Conservation (phyloP, 768 basidiomycete species). For the Omphalotus guepiniiformis region DNA sequence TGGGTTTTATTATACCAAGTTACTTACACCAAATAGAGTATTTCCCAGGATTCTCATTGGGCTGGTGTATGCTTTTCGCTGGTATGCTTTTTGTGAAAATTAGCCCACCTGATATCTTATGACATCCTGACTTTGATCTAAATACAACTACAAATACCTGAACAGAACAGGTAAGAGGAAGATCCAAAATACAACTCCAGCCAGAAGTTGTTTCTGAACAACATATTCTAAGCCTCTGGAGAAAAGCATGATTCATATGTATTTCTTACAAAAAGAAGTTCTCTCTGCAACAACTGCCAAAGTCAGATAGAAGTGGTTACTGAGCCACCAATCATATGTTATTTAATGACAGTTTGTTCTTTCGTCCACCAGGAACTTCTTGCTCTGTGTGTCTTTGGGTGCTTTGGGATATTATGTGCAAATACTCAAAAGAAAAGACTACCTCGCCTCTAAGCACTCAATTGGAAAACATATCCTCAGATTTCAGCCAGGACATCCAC, state of each 20-base stretch:
- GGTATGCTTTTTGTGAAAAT: slow-evolving; percentile 20
- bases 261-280: too few relatives aligned
- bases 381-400: not conserved
- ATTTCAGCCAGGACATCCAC: slow-evolving; percentile 11
- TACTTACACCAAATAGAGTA: slow-evolving; percentile 7
- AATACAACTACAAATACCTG: not conserved
- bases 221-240: not conserved
- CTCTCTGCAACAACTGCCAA: too few relatives aligned
- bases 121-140: slow-evolving; percentile 18
- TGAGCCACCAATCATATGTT: not conserved
- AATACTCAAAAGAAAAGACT: not conserved
- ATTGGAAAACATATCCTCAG: slow-evolving; percentile 5
- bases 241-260: not conserved
- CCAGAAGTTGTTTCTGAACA: too few relatives aligned
- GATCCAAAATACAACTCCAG: too few relatives aligned
- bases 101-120: too few relatives aligned
- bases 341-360: slow-evolving; percentile 3
- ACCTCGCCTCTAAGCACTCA: not conserved
- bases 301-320: not conserved
- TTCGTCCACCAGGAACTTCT: not conserved
- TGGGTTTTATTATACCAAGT: not conserved
- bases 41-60: slow-evolving; percentile 7
- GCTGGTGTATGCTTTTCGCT: not conserved
- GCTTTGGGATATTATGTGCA: not conserved
- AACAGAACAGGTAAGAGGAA: not conserved